Conservation (phyloP, 1,284 basidiomycete genomes). For the Cystobasidiaceae sp. region DNA sequence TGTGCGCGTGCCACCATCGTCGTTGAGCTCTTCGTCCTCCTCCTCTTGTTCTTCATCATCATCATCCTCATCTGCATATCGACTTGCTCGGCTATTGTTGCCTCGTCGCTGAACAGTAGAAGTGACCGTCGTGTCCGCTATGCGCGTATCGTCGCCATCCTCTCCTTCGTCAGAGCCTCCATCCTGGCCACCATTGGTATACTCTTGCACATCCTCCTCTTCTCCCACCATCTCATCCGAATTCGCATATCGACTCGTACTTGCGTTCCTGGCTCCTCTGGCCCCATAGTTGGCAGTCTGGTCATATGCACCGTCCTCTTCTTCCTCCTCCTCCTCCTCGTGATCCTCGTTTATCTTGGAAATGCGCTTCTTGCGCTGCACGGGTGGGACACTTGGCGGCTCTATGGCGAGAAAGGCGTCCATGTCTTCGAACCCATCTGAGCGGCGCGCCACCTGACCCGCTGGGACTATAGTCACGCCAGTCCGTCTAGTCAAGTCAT, state of each 20-base stretch:
- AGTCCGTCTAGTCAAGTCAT: constrained; percentile 24
- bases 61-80: no score
- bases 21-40: no score
- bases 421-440: constrained; percentile 27
- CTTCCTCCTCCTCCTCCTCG: constrained; percentile 10
- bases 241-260: neutral
- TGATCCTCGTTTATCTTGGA: neutral
- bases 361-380: constrained; percentile 5
- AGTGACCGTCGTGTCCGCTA: constrained; percentile 52
- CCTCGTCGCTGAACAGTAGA: constrained; percentile 38
- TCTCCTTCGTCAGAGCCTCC: constrained; percentile 18
- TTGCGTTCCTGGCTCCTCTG: neutral
- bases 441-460: constrained; percentile 4
- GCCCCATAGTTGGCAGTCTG: constrained; percentile 13
- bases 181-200: neutral
- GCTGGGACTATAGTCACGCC: constrained; percentile 19
- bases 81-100: constrained; percentile 48
- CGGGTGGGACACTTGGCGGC: constrained; percentile 15
- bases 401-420: constrained; percentile 21
- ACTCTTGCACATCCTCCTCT: neutral
- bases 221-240: neutral
- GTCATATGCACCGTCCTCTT: constrained; percentile 9
- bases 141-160: constrained; percentile 38
- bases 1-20: constrained; percentile 52
- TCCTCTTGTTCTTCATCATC: no score